These are phyloP conservation scores for Aureobasidium sp. DNA, from an alignment of 2,329 filamentous ascomycete genomes.

Conservation along the genomic window DNA sequence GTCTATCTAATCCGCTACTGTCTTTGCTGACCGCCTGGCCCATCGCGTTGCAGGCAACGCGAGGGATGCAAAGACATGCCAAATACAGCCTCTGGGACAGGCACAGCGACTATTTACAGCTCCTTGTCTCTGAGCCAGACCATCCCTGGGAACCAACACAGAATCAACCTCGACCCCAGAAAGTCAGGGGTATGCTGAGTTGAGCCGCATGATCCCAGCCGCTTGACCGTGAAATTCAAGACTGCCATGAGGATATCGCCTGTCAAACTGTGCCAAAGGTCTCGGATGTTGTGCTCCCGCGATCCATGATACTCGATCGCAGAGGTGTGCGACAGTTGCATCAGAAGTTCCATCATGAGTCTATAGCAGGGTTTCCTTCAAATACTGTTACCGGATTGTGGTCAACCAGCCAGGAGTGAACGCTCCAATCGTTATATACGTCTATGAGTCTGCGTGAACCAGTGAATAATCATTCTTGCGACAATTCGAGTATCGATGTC, in stretches of 20 bases:
- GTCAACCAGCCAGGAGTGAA: neutral
- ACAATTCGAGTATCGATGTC: neutral
- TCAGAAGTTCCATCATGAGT: neutral
- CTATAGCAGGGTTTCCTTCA: neutral
- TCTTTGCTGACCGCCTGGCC: slow-evolving; percentile 2
- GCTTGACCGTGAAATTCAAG: neutral
- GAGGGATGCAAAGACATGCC: neutral
- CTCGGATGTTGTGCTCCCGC: neutral
- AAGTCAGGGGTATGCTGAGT: neutral
- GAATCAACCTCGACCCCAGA: neutral
- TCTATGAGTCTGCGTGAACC: neutral
- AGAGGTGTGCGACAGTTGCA: neutral
- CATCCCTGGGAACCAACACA: neutral
- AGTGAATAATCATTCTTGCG: neutral
- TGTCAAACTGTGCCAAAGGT: neutral
- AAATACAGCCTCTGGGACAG: neutral
- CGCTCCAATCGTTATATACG: neutral
- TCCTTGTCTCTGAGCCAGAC: neutral
- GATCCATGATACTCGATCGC: neutral
- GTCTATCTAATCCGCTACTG: slow-evolving; percentile 5
- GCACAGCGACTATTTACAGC: neutral
- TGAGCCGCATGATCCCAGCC: neutral
- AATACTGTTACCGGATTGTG: neutral
- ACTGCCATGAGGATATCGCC: neutral
- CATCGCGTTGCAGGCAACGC: neutral